Base-by-base conservation (phyloP, 768 basidiomycete genomes). In the Boletus coccyginus region DNA sequence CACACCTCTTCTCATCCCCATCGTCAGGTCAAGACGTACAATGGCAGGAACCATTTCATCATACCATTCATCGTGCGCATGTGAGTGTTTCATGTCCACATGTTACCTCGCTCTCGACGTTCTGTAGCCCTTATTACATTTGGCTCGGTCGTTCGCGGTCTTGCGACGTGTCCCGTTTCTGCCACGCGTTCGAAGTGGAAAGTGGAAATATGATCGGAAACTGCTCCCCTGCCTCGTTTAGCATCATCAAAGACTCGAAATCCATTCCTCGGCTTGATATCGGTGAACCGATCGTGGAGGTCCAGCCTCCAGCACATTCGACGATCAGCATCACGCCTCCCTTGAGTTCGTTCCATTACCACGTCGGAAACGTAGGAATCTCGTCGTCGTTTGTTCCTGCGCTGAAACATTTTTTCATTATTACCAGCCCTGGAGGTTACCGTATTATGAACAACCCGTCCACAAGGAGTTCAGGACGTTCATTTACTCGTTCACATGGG, bases 91-190 rank as follows among this genome's bases (percentile, higher is more conserved):
- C 27, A 8, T 41, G 7, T 44, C 10, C 19, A 11, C 5, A 8
- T 11, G 7, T 46, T 29, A 9, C 38, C 51, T 39, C 3, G 16
- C 56, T 60, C 35, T 47, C 33, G 50, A 33, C 21, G 7, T 35
- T 27, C 32, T 16, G 3, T 55, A 85, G 81, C 31, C 84, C 85
- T 0, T 87, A 87, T 73, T 90, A 90, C 67, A 83, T 91, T 61
- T 90, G 86, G 80, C 77, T 91, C 32, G 88, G 87, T 36, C 83
- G 86, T 48, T 81, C 86, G 10, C 82, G 86, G 27, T 72, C 78
- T 5, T 79, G 83, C 56, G 84, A 87, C 56, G 81, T 84, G 16
- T 77, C 85, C 2, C 74, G 73, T 3, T 76, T 79, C 46, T 78
- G 77, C 47, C 81, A 84, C 60, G 80, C 82, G 1, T 87, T 87